These are phyloP conservation scores for Graphilbum ipis-grandicollis DNA, from an alignment of 2,329 filamentous ascomycete species.

Conservation along the genomic window DNA sequence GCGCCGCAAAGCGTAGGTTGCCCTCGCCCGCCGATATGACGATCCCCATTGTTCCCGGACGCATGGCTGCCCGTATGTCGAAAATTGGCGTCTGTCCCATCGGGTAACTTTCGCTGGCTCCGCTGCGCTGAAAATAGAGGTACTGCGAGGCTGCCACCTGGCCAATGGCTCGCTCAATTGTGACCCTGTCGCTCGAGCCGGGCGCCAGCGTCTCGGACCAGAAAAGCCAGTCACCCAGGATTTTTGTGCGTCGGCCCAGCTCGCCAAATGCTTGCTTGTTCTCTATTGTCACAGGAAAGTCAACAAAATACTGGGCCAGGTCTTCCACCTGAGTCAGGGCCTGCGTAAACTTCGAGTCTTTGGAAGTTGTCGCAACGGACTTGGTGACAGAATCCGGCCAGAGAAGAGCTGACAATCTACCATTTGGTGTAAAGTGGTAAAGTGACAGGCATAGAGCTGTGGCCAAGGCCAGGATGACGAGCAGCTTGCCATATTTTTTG, in stretches of 20 bases:
- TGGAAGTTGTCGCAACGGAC: no score
- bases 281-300: neutral
- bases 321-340: neutral
- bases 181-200: neutral
- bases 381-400: no score
- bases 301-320: conserved; percentile 1
- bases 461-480: no score
- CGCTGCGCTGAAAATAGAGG: neutral
- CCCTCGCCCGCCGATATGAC: conserved; percentile 2
- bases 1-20: neutral
- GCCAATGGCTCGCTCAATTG: neutral
- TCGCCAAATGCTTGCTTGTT: conserved; percentile 1
- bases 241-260: conserved; percentile 1
- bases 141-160: neutral
- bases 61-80: neutral
- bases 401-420: no score
- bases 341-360: no score
- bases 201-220: neutral
- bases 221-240: neutral
- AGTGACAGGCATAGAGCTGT: no score
- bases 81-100: neutral
- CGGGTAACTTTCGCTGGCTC: neutral
- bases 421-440: no score
- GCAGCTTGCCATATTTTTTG: no score
- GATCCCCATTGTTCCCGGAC: neutral